Evolutionary conservation across 495 filamentous ascomycete species (phyloP).

Genomic region (Geoglossum glabrum): DNA sequence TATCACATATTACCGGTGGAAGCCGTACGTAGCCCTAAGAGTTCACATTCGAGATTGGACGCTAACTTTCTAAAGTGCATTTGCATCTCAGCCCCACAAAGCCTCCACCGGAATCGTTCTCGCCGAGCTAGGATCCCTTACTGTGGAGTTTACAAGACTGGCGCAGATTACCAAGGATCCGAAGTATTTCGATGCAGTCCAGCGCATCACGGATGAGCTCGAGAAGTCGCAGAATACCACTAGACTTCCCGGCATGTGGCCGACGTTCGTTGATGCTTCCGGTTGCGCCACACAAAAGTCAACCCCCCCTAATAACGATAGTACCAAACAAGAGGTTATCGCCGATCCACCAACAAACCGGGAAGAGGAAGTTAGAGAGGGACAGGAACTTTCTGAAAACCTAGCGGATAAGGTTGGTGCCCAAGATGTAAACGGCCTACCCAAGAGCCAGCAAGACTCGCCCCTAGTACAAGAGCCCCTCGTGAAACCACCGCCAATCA

Average conservation of each 20-base stretch:
- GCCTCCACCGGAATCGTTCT: constrained; percentile 42
- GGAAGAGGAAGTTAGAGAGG: constrained; percentile 1
- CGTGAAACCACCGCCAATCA: background rate
- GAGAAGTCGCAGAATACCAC: constrained; percentile 61
- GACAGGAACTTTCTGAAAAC: constrained; percentile 3
- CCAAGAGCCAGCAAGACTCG: background rate
- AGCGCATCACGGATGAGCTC: constrained; percentile 74
- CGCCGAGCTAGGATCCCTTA: constrained; percentile 76
- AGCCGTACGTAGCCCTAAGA: constrained; percentile 33
- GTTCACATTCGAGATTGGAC: background rate
- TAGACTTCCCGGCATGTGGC: constrained; percentile 67
- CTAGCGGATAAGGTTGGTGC: background rate
- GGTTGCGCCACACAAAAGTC: constrained; percentile 24
- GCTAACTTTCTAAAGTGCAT: constrained; percentile 20
- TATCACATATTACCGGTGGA: constrained; percentile 67
- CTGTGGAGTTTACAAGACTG: constrained; percentile 87
- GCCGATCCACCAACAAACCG: constrained; percentile 1
- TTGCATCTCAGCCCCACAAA: constrained; percentile 41
- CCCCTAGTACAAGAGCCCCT: background rate
- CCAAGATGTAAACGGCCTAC: background rate
- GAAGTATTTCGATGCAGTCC: constrained; percentile 89
- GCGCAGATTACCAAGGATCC: constrained; percentile 73
- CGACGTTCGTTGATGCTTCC: constrained; percentile 56
- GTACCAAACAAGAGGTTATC: constrained; percentile 7
- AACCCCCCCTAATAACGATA: background rate